A percentile compares a stretch with the other conserved stretches of the same genome.
These are phyloP conservation scores for Anthracocystis setariae DNA, from an alignment of 1,284 basidiomycete species.

Conservation along the genomic window DNA sequence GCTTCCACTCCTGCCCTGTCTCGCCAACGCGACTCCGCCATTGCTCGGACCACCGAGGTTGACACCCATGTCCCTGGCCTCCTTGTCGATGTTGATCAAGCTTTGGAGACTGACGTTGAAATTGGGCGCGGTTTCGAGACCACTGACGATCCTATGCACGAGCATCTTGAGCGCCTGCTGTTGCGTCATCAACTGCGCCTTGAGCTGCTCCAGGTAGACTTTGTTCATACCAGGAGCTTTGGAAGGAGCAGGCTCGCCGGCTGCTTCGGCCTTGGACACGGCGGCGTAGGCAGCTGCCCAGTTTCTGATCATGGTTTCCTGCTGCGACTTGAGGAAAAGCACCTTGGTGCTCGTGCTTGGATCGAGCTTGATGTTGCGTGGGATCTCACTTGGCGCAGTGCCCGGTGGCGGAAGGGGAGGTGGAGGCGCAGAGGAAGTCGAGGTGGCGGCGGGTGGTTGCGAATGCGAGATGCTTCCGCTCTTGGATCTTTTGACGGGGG, in stretches of 20 bases:
- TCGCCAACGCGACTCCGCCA: slow-evolving; percentile 8
- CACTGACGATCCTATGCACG: slow-evolving; percentile 39
- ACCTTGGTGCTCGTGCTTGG: slow-evolving; percentile 44
- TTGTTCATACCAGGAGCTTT: slow-evolving; percentile 40
- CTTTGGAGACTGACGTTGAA: slow-evolving; percentile 54
- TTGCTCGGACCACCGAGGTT: slow-evolving; percentile 50
- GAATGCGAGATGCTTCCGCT: slow-evolving; percentile 35
- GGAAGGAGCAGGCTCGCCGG: slow-evolving; percentile 1
- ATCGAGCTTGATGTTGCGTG: slow-evolving; percentile 44
- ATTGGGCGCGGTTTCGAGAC: slow-evolving; percentile 40
- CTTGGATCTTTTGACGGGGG: slow-evolving; percentile 43
- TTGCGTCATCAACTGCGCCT: slow-evolving; percentile 51
- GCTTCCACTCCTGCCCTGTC: slow-evolving; percentile 29
- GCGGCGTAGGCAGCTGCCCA: slow-evolving; percentile 36
- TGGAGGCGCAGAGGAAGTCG: background rate
- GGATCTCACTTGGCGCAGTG: slow-evolving; percentile 4
- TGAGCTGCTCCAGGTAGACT: slow-evolving; percentile 51
- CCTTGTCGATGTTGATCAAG: slow-evolving; percentile 59
- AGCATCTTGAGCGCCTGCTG: slow-evolving; percentile 53
- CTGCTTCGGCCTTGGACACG: slow-evolving; percentile 20
- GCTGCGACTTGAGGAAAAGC: slow-evolving; percentile 54
- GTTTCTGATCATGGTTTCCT: slow-evolving; percentile 59
- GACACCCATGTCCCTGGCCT: slow-evolving; percentile 56
- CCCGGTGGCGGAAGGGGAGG: slow-evolving; percentile 1
- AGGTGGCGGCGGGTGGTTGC: background rate